A percentile compares a stretch with the other conserved stretches of the same genome.
Conservation (phyloP, 2,329 filamentous ascomycete genomes). For the Exophiala alcalophila region DNA sequence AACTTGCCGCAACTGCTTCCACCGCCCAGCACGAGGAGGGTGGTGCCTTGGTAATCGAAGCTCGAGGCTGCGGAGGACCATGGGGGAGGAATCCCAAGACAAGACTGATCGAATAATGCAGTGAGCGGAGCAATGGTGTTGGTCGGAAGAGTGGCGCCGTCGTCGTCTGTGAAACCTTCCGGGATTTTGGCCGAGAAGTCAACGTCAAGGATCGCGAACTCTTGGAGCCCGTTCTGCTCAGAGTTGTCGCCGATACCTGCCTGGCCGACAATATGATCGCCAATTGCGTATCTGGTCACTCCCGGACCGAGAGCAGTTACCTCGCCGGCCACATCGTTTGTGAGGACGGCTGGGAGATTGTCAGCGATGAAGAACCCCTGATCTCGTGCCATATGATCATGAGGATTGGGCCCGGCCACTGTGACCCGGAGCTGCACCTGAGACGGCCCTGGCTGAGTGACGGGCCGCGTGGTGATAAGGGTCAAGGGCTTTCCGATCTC, state of each 20-base stretch:
- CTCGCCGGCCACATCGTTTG: conserved; percentile 38
- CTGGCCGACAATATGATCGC: conserved; percentile 37
- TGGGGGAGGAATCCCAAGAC: conserved; percentile 32
- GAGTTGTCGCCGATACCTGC: conserved; percentile 9
- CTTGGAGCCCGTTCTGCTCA: conserved; percentile 36
- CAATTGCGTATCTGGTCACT: conserved; percentile 30
- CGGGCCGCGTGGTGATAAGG: conserved; percentile 21
- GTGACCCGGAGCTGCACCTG: conserved; percentile 41
- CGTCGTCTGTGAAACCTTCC: conserved; percentile 35
- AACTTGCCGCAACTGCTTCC: conserved; percentile 31
- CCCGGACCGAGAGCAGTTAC: conserved; percentile 34
- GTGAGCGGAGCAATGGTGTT: conserved; percentile 38
- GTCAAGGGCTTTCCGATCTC: conserved; percentile 20
- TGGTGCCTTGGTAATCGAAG: conserved; percentile 26
- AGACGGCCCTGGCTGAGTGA: conserved; percentile 34
- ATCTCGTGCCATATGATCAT: conserved; percentile 43
- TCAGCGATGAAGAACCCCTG: conserved; percentile 37
- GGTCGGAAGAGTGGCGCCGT: conserved; percentile 39
- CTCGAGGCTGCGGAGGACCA: conserved; percentile 16
- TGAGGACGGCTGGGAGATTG: conserved; percentile 35
- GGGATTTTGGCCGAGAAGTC: conserved; percentile 36
- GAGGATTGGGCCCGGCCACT: conserved; percentile 36
- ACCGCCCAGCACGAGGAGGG: conserved; percentile 32
- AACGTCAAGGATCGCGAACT: conserved; percentile 39
- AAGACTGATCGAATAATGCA: conserved; percentile 37